Base-by-base conservation (phyloP, 305 asterid species). In the Fraxinus greggii region DNA sequence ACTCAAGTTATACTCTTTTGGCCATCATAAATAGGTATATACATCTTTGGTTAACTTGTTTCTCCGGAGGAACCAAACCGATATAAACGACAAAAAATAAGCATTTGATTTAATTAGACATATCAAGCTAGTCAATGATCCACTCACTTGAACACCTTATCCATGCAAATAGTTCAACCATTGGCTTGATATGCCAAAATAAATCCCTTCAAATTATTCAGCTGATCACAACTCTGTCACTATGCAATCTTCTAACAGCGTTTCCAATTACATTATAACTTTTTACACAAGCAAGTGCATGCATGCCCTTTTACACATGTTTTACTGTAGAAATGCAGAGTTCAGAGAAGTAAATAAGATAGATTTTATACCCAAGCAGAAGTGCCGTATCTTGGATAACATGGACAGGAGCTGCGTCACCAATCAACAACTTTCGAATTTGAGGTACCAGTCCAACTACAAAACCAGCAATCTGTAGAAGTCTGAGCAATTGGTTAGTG, bases 341-440 rank as follows among this genome's bases (percentile, higher is more conserved):
- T 48, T 73, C 70, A 19, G 10, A 7, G 48, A 69, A 75, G 70
- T 9, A 51, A 40, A 40, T 8, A 77, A 31, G 56, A 45, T 21
- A 24, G 40, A 15, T 28, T 81, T 63, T 54, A 31, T 90, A 94
- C 99, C 98, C 99, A 35, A 96, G 87, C 85, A 96, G 85, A 77
- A 87, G 80, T n/a, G 92, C 92, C 63, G 91, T 76, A 84, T 92
- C 95, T 90, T 90, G 98, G 81, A 96, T 42, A 77, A 94, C 97
- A 19, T 88, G 97, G 38, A 94, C 85, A 69, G 98, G 98, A 83
- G 99, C 97, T 76, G 86, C 29, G 80, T 91, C 95, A 42, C 98
- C 98, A 72, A 96, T 90, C 28, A 91, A 38, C 59, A 88, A 79
- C 77, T 86, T 85, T 78, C 93, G 91, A 78, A 94, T 81, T 80